Evolutionary conservation across 2,329 filamentous ascomycete genomes (phyloP), one percentile per base, ranked within the genome.

Genomic region (Gaeumannomyces sp.): DNA sequence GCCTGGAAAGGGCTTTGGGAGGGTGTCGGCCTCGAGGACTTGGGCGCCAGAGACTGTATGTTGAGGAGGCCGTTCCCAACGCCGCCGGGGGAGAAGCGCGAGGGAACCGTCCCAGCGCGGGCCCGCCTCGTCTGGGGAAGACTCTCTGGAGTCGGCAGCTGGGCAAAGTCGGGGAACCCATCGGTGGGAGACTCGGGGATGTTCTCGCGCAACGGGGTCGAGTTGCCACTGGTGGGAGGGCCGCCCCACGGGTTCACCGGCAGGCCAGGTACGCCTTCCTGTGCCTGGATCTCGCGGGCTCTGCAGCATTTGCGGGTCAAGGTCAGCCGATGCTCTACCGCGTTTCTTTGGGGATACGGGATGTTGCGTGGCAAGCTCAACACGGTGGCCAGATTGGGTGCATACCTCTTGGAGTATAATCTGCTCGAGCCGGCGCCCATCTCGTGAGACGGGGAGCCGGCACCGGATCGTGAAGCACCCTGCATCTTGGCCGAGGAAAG

Each of bases 161-260:
- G 86, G 68, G 90, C 85, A 74, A 97, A 92, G 76, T 97, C 93
- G 66, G 95, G 93, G 72, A 98, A 98, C 70, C 91, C 94, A 79
- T 97, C 94, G 69, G 91, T 95, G 38, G 95, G 95, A 50, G 94
- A 97, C 79, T 99, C 95, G 68, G 94, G 93, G 67, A 99, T 98
- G 69, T 94, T 97, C 80, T 98, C 95, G 73, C 95, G 92, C 63
- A 99, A 85, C 70, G 95, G 95, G 58, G 94, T 97, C 27, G 94
- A 97, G 77, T 97, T 94, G 69, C 94, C 95, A 76, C 94, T 97
- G 65, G 94, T 97, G 61, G 95, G 94, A 69, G 95, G 94, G 14
- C 95, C 94, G 83, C 93, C 93, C 95, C 95, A 98, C 59, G 90
- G 89, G 73, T 89, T 87, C 63, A 89, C 77, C 76, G 82, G 83